A percentile compares a stretch with the other conserved stretches of the same genome.
phyloP scores from a whole-genome alignment of 345 rosid genomes.

The Raphanus raphanistrum region DNA sequence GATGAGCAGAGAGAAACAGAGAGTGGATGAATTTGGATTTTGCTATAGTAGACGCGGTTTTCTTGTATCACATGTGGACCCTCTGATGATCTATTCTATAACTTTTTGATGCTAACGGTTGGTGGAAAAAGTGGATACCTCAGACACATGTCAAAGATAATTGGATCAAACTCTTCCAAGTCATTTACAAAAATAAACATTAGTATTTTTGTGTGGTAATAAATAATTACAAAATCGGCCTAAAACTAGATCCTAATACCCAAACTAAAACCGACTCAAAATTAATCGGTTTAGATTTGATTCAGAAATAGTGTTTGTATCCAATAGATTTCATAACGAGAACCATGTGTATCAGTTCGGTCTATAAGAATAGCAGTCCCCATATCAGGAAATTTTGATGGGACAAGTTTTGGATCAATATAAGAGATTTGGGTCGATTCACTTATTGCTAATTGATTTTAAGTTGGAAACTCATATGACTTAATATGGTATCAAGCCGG shows the following conservation, averaged over 20 bases:
- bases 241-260: neutral
- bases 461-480: no score
- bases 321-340: neutral
- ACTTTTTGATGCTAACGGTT: slow-evolving; percentile 25
- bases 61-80: slow-evolving; percentile 29
- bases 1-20: neutral
- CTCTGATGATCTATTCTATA: slow-evolving; percentile 23
- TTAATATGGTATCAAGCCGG: no score
- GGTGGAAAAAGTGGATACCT: slow-evolving; percentile 29
- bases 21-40: slow-evolving; percentile 21
- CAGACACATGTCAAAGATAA: slow-evolving; percentile 25
- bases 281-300: neutral
- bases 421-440: no score
- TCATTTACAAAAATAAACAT: neutral
- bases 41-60: slow-evolving; percentile 37
- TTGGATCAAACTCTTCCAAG: slow-evolving; percentile 1
- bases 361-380: no score
- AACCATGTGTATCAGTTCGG: no score
- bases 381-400: no score
- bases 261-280: neutral
- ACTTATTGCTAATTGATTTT: no score
- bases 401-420: no score
- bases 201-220: neutral
- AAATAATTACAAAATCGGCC: neutral
- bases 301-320: neutral